A percentile compares a stretch with the other conserved stretches of the same genome.
phyloP scores from a whole-genome alignment of 805 yeast genomes.

The Schizosaccharomyces osmophilus region DNA sequence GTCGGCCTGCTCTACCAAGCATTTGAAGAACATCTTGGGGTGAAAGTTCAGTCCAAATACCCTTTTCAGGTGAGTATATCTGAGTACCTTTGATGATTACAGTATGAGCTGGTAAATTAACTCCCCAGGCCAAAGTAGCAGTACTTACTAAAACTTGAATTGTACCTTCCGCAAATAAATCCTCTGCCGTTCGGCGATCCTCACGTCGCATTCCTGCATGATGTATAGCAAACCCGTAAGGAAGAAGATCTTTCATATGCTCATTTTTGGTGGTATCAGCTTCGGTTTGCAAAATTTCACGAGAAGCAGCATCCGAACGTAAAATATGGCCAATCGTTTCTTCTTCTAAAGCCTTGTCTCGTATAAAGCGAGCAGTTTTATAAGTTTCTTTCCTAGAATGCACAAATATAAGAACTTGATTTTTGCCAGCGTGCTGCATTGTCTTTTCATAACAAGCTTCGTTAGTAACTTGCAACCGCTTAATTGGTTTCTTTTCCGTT shows the following conservation, averaged over 20 bases:
- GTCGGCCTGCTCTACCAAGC: slow-evolving; percentile 97
- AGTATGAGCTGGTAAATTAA: slow-evolving; percentile 81
- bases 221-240: slow-evolving; percentile 64
- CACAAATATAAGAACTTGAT: slow-evolving; percentile 73
- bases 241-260: slow-evolving; percentile 33
- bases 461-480: slow-evolving; percentile 59
- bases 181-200: slow-evolving; percentile 62
- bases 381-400: slow-evolving; percentile 84
- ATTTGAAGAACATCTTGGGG: slow-evolving; percentile 89
- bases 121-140: slow-evolving; percentile 94
- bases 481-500: slow-evolving; percentile 58
- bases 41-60: slow-evolving; percentile 55
- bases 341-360: slow-evolving; percentile 33
- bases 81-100: slow-evolving; percentile 86
- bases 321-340: slow-evolving; percentile 24
- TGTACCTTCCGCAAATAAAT: slow-evolving; percentile 68
- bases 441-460: slow-evolving; percentile 73
- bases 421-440: slow-evolving; percentile 33
- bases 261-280: slow-evolving; percentile 29
- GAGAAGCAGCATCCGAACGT: slow-evolving; percentile 28
- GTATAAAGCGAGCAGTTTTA: slow-evolving; percentile 54
- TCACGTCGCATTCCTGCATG: slow-evolving; percentile 65
- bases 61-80: slow-evolving; percentile 72
- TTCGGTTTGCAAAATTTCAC: slow-evolving; percentile 43
- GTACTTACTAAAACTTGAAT: slow-evolving; percentile 69